A percentile compares a stretch with the other conserved stretches of the same genome.
Conservation (phyloP, 2,329 filamentous ascomycete species). For the Diaporthe citriasiana region DNA sequence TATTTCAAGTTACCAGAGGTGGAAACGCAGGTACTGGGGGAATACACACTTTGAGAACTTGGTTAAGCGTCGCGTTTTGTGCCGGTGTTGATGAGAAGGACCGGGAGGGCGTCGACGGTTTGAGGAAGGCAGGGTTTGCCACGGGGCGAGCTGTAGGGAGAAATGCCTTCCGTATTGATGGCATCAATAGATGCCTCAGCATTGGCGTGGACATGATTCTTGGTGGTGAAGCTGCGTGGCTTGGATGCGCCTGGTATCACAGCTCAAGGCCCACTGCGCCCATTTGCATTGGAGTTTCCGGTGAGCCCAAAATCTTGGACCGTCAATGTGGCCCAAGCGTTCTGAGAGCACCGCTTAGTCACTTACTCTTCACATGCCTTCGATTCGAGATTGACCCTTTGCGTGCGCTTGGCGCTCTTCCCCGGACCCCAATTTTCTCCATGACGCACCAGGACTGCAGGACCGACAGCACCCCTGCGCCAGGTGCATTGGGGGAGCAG, state of each 20-base stretch:
- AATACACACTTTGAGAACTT: conserved; percentile 71
- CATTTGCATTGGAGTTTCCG: background rate
- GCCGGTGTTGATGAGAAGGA: conserved; percentile 59
- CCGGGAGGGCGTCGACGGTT: conserved; percentile 47
- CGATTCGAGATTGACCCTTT: background rate
- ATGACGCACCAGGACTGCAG: conserved; percentile 40
- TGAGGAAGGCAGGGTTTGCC: conserved; percentile 45
- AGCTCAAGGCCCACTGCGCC: background rate
- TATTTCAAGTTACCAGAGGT: background rate
- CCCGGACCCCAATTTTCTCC: conserved; percentile 38
- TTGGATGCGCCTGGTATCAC: conserved; percentile 13
- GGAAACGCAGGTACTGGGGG: background rate
- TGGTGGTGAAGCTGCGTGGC: conserved; percentile 9
- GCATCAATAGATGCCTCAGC: conserved; percentile 52
- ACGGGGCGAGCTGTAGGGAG: conserved; percentile 41
- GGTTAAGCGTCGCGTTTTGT: conserved; percentile 77
- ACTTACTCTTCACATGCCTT: conserved; percentile 41
- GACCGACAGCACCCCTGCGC: conserved; percentile 28
- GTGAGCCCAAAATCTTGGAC: conserved; percentile 38
- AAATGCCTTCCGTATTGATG: conserved; percentile 47
- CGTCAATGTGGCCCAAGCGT: conserved; percentile 31
- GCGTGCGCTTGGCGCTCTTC: conserved; percentile 29
- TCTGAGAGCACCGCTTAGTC: conserved; percentile 25
- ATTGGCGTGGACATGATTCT: conserved; percentile 53
- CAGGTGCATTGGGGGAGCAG: background rate